Conservation (phyloP, 73 alveolate species). For the Paramecium sonneborni region DNA sequence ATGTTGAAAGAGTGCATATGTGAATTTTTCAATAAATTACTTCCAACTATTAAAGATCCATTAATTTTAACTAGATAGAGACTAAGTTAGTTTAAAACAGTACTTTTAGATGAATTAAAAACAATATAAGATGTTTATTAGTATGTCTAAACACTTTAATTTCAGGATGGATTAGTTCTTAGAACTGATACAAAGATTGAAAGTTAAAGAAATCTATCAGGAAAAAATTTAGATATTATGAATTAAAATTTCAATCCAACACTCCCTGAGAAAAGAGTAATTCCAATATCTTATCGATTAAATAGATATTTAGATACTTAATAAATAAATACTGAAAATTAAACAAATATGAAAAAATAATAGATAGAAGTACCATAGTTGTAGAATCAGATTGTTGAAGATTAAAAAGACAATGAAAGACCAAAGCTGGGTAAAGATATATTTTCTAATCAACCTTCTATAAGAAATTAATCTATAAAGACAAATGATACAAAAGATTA, state of each 20-base stretch:
- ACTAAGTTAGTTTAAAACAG: not conserved
- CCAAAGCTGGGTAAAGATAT: conserved; percentile 18
- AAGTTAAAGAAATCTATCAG: not conserved
- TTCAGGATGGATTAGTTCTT: not conserved
- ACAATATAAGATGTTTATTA: not conserved
- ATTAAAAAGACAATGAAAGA: not conserved
- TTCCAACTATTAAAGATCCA: conserved; percentile 42
- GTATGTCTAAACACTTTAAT: not conserved
- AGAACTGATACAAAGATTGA: not conserved
- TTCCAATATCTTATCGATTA: not conserved
- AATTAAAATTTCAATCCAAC: not conserved
- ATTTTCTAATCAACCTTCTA: not conserved
- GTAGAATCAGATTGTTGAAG: not conserved
- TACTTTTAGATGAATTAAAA: conserved; percentile 34
- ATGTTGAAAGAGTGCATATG: not conserved
- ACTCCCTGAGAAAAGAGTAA: not conserved
- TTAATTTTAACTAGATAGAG: conserved; percentile 6
- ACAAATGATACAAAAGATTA: not conserved
- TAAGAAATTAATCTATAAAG: not conserved
- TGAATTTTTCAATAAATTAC: conserved; percentile 32
- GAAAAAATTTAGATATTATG: not conserved
- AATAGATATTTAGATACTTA: not conserved
- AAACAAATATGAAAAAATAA: not conserved
- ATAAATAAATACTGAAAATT: not conserved
- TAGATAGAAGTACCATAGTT: not conserved